Percentiles rank a stretch among this genome's conserved stretches.
phyloP scores from a whole-genome alignment of 2,329 filamentous ascomycete genomes.

The Fusarium papillatum region DNA sequence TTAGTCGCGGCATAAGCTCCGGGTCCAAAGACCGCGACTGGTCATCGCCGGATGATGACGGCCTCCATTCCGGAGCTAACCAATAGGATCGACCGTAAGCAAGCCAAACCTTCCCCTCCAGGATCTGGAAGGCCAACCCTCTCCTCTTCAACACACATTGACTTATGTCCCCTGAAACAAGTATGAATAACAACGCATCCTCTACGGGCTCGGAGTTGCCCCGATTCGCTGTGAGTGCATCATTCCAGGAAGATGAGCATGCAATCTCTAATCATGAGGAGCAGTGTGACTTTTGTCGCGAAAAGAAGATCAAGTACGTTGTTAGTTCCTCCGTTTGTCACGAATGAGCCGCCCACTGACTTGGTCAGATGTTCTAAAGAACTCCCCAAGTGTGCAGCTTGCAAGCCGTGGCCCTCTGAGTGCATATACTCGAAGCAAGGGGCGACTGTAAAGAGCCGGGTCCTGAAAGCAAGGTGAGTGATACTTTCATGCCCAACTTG shows the following conservation, averaged over 20 bases:
- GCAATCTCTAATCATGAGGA: background rate
- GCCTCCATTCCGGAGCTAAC: background rate
- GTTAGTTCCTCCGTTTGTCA: background rate
- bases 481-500: background rate
- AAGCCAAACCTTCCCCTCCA: background rate
- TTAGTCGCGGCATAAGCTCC: background rate
- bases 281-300: background rate
- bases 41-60: background rate
- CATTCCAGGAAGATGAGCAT: background rate
- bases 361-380: background rate
- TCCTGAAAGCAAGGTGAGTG: background rate
- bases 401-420: background rate
- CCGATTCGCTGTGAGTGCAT: background rate
- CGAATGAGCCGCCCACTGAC: background rate
- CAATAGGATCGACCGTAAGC: background rate
- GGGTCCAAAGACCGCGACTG: background rate
- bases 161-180: background rate
- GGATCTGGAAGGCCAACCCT: background rate
- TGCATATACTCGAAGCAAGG: background rate
- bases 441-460: background rate
- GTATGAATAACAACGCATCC: background rate
- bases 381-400: background rate
- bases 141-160: background rate
- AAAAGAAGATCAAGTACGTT: background rate
- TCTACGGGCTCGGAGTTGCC: background rate